These are phyloP conservation scores for Adiantum capillusveneris DNA, from an alignment of 75 land plant species.

Conservation along the genomic window DNA sequence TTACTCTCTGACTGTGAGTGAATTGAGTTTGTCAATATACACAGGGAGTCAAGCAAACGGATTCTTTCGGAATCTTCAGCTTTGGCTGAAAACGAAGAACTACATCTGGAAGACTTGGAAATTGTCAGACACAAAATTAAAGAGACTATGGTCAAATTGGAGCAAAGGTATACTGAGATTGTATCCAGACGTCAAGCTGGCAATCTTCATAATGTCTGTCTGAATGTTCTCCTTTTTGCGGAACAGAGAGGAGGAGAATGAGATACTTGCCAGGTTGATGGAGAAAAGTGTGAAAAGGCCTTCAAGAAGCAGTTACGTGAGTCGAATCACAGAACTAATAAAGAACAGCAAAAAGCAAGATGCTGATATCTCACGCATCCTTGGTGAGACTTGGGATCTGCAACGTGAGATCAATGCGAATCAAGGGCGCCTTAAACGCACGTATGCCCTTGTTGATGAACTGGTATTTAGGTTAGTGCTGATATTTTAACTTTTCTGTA, in stretches of 20 bases:
- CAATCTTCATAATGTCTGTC: too few species aligned
- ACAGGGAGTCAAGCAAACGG: too few species aligned
- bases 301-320: slow-evolving; percentile 48
- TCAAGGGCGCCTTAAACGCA: slow-evolving; percentile 64
- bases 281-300: slow-evolving; percentile 41
- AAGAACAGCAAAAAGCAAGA: slow-evolving; percentile 86
- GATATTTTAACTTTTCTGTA: too few species aligned
- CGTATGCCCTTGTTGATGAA: slow-evolving; percentile 66
- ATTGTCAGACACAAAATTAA: neutral
- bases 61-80: too few species aligned
- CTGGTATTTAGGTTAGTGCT: slow-evolving; percentile 51
- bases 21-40: too few species aligned
- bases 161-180: neutral
- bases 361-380: slow-evolving; percentile 55
- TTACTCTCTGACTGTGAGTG: too few species aligned
- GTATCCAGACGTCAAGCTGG: too few species aligned
- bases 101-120: too few species aligned
- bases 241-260: slow-evolving; percentile 48
- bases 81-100: too few species aligned
- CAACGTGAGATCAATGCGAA: slow-evolving; percentile 68
- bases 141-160: neutral
- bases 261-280: slow-evolving; percentile 34
- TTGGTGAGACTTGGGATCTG: slow-evolving; percentile 57
- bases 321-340: slow-evolving; percentile 64
- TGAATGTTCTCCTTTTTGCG: slow-evolving; percentile 1